phyloP scores from a whole-genome alignment of 257 asterid genomes.

The Jacaranda copaia region DNA sequence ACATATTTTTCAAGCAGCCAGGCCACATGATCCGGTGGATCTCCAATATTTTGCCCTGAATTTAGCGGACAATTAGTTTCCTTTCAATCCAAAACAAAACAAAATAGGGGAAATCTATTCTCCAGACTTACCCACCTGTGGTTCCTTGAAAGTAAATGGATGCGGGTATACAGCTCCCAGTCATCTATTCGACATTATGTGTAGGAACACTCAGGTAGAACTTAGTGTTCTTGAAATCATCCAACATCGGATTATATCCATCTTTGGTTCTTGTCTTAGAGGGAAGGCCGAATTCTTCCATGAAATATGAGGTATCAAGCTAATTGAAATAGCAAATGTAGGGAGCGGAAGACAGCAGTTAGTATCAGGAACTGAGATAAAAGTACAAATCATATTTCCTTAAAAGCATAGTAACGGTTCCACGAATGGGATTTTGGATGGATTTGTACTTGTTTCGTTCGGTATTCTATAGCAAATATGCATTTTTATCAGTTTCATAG shows the following conservation, averaged over 20 bases:
- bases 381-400: not conserved
- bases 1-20: not conserved
- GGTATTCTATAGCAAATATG: too few relatives aligned
- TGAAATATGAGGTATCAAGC: conserved; percentile 92
- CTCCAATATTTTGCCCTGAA: not conserved
- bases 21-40: not conserved
- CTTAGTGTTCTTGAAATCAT: conserved; percentile 97
- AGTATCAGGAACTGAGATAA: conserved; percentile 18
- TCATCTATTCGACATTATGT: conserved; percentile 73
- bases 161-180: not conserved
- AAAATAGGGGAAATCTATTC: not conserved
- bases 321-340: conserved; percentile 36
- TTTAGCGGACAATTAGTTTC: not conserved
- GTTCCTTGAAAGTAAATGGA: not conserved
- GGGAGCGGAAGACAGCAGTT: conserved; percentile 20
- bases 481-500: too few relatives aligned
- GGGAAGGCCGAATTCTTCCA: conserved; percentile 98
- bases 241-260: conserved; percentile 95
- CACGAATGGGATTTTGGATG: too few relatives aligned
- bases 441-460: not conserved
- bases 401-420: not conserved
- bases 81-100: not conserved
- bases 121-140: conserved; percentile 22
- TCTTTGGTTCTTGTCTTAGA: conserved; percentile 89
- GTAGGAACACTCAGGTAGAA: conserved; percentile 95